phyloP scores from a whole-genome alignment of 306 rosid species.

The Parietaria judaica region DNA sequence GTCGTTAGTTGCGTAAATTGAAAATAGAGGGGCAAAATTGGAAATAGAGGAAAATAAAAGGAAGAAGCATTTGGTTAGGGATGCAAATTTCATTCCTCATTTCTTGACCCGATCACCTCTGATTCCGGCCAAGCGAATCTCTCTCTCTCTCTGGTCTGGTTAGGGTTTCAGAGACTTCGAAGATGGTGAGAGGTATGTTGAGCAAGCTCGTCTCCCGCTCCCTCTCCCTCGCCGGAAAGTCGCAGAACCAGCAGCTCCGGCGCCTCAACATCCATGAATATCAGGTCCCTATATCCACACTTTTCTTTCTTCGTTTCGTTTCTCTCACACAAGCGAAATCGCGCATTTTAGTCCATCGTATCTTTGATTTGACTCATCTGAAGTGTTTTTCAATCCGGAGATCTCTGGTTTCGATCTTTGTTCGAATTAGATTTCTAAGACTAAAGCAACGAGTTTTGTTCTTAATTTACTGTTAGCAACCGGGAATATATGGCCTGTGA shows the following conservation, averaged over 20 bases:
- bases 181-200: constrained; percentile 78
- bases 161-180: constrained; percentile 17
- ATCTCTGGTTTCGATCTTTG: too few relatives aligned
- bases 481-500: neutral
- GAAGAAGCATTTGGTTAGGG: constrained; percentile 27
- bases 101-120: constrained; percentile 20
- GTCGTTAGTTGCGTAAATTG: too few relatives aligned
- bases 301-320: neutral
- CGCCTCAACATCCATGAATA: constrained; percentile 98
- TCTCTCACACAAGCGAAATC: neutral
- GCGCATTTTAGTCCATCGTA: too few relatives aligned
- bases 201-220: constrained; percentile 79
- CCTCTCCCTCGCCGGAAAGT: constrained; percentile 82
- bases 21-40: neutral
- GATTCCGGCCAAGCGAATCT: constrained; percentile 24
- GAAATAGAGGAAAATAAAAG: neutral
- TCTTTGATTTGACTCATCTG: too few relatives aligned
- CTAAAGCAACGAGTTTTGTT: too few relatives aligned
- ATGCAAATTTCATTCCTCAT: constrained; percentile 3
- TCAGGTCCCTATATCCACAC: constrained; percentile 43
- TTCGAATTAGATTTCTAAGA: too few relatives aligned
- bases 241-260: constrained; percentile 98
- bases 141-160: constrained; percentile 6
- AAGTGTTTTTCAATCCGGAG: too few relatives aligned
- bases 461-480: neutral